These are phyloP conservation scores for Endogone sp. DNA, from an alignment of 192 early-diverging fungal species.

Conservation along the genomic window DNA sequence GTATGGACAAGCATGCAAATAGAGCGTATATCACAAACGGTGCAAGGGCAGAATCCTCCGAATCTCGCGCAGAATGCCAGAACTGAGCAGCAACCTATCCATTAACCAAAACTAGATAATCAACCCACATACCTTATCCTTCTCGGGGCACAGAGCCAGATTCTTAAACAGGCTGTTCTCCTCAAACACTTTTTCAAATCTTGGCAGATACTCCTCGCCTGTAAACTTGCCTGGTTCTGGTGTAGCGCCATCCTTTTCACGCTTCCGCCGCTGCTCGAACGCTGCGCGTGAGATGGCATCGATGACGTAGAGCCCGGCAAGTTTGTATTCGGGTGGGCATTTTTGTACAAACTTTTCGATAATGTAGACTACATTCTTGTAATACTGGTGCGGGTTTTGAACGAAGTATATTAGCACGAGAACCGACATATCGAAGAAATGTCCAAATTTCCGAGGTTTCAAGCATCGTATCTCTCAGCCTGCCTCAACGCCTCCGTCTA, in stretches of 20 bases:
- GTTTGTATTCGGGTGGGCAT: constrained; percentile 47
- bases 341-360: constrained; percentile 49
- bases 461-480: too few species aligned
- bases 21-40: background rate
- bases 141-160: constrained; percentile 13
- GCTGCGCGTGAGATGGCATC: constrained; percentile 51
- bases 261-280: constrained; percentile 26
- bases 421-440: background rate
- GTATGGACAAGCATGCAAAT: background rate
- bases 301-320: constrained; percentile 58
- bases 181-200: constrained; percentile 26
- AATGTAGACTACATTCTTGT: constrained; percentile 45
- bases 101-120: background rate
- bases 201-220: constrained; percentile 19
- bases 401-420: background rate
- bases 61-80: background rate
- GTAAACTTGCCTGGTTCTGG: constrained; percentile 5
- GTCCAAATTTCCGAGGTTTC: too few species aligned
- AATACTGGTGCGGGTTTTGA: constrained; percentile 38
- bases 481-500: too few species aligned
- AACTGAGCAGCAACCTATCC: background rate
- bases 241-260: constrained; percentile 21
- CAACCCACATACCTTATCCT: constrained; percentile 30
- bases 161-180: constrained; percentile 10
- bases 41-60: background rate